These are phyloP conservation scores for Cryomyces minteri DNA, from an alignment of 495 filamentous ascomycete genomes.

Conservation along the genomic window DNA sequence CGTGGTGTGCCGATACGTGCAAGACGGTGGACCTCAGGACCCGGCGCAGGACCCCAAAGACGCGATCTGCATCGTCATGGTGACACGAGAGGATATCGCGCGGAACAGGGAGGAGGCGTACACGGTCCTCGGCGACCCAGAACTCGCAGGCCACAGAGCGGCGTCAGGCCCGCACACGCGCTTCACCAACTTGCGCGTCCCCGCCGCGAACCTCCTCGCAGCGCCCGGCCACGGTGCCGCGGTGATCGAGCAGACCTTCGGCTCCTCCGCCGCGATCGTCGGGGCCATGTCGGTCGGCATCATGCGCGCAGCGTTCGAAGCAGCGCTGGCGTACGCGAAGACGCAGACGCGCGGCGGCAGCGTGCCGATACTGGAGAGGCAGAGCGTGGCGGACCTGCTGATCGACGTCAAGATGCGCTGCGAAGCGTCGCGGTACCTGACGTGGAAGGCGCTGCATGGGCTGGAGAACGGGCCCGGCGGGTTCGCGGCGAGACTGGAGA, in stretches of 20 bases:
- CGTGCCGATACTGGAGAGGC: conserved; percentile 25
- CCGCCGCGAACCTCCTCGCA: conserved; percentile 25
- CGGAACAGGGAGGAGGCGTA: conserved; percentile 22
- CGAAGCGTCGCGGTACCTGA: conserved; percentile 30
- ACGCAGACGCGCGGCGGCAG: conserved; percentile 23
- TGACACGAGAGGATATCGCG: conserved; percentile 27
- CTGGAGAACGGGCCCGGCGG: conserved; percentile 23
- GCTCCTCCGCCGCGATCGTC: conserved; percentile 26
- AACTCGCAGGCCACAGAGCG: conserved; percentile 27
- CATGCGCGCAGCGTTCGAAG: conserved; percentile 34
- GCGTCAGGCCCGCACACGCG: conserved; percentile 26
- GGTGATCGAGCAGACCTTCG: conserved; percentile 23
- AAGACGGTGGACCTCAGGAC: conserved; percentile 2
- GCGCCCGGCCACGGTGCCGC: conserved; percentile 23
- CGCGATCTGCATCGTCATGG: conserved; percentile 27
- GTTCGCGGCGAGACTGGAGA: conserved; percentile 24
- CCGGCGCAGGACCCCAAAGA: conserved; percentile 15
- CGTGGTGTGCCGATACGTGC: conserved; percentile 27
- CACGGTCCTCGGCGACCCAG: conserved; percentile 23
- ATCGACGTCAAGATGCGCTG: conserved; percentile 33
- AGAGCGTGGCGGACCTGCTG: conserved; percentile 31
- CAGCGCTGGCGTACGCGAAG: conserved; percentile 29
- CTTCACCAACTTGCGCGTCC: conserved; percentile 30
- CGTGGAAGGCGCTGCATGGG: conserved; percentile 29
- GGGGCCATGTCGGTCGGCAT: conserved; percentile 34